These are phyloP conservation scores for Antrodiella citrinella DNA, from an alignment of 768 basidiomycete genomes.

Conservation along the genomic window DNA sequence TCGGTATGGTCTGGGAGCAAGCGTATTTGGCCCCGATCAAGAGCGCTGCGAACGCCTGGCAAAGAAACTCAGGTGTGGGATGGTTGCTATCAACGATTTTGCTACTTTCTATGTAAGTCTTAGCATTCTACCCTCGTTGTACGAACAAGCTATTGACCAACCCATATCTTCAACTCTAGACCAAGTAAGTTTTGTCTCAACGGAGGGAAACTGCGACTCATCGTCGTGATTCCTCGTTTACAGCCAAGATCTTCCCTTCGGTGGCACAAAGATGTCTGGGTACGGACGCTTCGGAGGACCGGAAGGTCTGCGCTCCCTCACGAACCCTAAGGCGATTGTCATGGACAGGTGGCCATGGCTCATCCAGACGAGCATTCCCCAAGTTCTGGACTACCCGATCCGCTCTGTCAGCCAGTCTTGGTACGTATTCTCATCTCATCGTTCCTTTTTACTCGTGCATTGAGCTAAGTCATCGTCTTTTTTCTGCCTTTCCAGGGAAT, in stretches of 20 bases:
- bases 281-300: constrained; percentile 94
- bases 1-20: constrained; percentile 85
- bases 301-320: constrained; percentile 85
- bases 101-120: constrained; percentile 73
- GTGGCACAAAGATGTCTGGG: constrained; percentile 85
- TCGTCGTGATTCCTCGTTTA: constrained; percentile 2
- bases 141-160: constrained; percentile 9
- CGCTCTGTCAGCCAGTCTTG: constrained; percentile 67
- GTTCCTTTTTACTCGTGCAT: not conserved
- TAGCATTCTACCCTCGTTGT: too few relatives aligned
- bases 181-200: constrained; percentile 55
- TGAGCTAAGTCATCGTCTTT: not conserved
- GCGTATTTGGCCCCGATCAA: constrained; percentile 87
- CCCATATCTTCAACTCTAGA: constrained; percentile 30
- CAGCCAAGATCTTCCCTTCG: constrained; percentile 91
- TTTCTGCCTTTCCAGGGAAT: constrained; percentile 31
- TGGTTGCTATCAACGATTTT: constrained; percentile 97
- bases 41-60: constrained; percentile 74
- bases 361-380: constrained; percentile 81
- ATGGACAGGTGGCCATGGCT: constrained; percentile 79
- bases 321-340: constrained; percentile 83
- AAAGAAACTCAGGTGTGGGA: constrained; percentile 79
- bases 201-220: too few relatives aligned
- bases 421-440: constrained; percentile 33
- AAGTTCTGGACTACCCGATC: constrained; percentile 79